Evolutionary conservation across 2,329 filamentous ascomycete species (phyloP), one percentile per base, ranked within the genome.

Genomic region (Harringtonia lauricola): DNA sequence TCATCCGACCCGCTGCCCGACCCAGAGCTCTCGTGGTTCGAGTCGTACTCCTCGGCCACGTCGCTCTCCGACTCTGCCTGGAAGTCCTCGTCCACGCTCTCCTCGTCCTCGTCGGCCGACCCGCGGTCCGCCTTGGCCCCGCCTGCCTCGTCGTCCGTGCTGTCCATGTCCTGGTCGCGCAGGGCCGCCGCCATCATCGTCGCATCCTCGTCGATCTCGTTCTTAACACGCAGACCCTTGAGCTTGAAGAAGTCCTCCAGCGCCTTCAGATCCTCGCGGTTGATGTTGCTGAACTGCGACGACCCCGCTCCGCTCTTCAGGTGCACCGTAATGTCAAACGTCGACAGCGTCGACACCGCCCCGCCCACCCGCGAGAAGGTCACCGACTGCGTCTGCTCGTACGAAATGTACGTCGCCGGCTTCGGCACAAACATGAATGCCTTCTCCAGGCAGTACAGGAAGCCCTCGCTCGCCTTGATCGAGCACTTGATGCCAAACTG

Each of bases 371-470:
- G 86, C 24, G 88, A 95, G 72, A 98, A 95, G 30, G 88, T 95
- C 51, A 98, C 83, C 41, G 84, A 86, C 41, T 86, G 77, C 30
- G 94, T 85, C 57, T 95, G 86, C 57, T 98, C 92, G 65, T 95
- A 94, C 48, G 86, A 84, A 48, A 98, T 90, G 66, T 96, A 98
- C 2, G 90, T 95, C 15, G 92, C 89, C 2, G 92, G 92, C 68
- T 98, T 98, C 28, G 92, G 92, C 15, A 98, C 92, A 62, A 98
- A 98, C 78, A 98, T 94, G 64, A 98, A 94, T 8, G 89, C 90
- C 67, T 95, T 95, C 65, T 98, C 92, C 53, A 98, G 69, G 61
- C 89, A 95, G 75, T 94, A 98, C 41, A 98, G 71, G 59, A 95
- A 89, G 48, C 94, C 92, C 67, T 98, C 92, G 63, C 94, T 95